Evolutionary conservation across 768 basidiomycete species (phyloP).

Genomic region (Boletus vermiculosoides): DNA sequence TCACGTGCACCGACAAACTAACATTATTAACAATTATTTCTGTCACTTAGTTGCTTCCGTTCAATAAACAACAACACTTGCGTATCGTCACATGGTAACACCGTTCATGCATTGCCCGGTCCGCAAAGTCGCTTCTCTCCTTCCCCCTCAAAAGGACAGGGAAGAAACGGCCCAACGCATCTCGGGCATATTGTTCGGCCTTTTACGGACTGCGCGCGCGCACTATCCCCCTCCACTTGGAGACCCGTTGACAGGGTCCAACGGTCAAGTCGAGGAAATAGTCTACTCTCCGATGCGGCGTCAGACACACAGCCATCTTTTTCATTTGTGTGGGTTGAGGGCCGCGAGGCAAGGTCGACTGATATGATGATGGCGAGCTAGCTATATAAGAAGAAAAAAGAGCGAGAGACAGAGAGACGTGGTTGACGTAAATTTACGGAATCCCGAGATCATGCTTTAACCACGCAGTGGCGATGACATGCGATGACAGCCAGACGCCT

Average conservation of each 20-base stretch:
- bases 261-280: neutral
- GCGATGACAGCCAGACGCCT: slow-evolving; percentile 7
- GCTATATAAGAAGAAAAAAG: neutral
- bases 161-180: neutral
- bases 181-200: neutral
- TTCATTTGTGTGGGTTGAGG: neutral
- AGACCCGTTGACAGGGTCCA: neutral
- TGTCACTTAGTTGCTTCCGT: too few relatives aligned
- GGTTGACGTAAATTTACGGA: slow-evolving; percentile 14
- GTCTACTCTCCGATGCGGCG: neutral
- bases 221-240: neutral
- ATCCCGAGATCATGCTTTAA: slow-evolving; percentile 29
- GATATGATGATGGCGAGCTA: neutral
- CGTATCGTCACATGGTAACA: neutral
- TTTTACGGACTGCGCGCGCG: neutral
- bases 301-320: neutral
- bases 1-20: neutral
- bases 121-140: neutral
- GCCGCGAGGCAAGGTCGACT: neutral
- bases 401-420: neutral
- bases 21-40: neutral
- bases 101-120: neutral
- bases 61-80: neutral
- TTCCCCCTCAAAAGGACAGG: too few relatives aligned
- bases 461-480: slow-evolving; percentile 33